Evolutionary conservation across 2,329 filamentous ascomycete genomes (phyloP), one percentile per base, ranked within the genome.

Genomic region (Neonectria coccinea): DNA sequence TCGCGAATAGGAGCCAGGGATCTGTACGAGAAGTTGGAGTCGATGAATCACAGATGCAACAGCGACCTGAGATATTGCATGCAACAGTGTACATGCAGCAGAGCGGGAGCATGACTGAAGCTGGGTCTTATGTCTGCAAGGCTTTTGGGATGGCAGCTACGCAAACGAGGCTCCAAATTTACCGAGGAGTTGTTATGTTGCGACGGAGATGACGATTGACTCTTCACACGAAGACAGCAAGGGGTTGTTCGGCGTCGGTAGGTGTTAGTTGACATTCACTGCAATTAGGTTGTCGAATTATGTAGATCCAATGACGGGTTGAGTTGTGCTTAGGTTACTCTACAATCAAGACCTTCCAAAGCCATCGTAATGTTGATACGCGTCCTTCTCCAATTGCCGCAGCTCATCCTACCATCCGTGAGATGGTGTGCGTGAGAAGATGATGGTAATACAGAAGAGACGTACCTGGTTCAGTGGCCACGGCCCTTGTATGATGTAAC

Each of bases 401-500:
- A 31, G 8, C n/a, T 45, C n/a, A 5, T 31, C 27, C 47, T 31
- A 9, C 4, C 1, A 29, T 31, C 8, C 2, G 11, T 29, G 8
- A 18, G 45, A 14, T 29, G 3, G 6, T 18, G 29, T 22, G 9
- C 9, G 52, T 25, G 3, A 8, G n/a, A 11, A 14, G n/a, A 11
- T 29, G 1, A 5, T 10, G 4, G 11, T 4, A n/a, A 48, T 2
- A 5, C 25, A n/a, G 7, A 2, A 14, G 8, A 29, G 6, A 22
- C n/a, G 42, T 5, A 47, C 54, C 20, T 56, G 2, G 18, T 16
- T 31, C 6, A 57, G 44, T 12, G 18, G 11, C 29, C 29, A 41
- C 9, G 31, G 54, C 12, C 54, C 44, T 2, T 14, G 16, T 3
- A 57, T 50, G 20, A 57, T 48, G 27, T 57, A 57, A 4, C 54